Conservation (phyloP, 2,329 filamentous ascomycete genomes). For the Scedosporium aurantiacum region DNA sequence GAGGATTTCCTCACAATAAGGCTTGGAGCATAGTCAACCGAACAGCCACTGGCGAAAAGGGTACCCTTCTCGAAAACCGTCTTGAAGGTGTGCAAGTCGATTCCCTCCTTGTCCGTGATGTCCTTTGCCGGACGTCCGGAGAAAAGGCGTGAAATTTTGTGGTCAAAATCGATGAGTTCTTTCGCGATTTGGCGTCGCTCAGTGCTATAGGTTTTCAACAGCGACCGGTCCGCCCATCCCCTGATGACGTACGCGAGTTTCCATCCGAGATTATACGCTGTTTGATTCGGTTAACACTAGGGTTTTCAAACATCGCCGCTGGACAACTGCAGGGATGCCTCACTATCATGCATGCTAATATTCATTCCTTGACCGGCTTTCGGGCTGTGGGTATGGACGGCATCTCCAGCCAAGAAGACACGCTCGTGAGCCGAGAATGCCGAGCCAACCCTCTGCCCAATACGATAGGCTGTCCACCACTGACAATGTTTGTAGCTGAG, state of each 20-base stretch:
- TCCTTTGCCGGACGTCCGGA: constrained; percentile 46
- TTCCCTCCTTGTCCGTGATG: constrained; percentile 46
- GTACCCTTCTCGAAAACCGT: constrained; percentile 48
- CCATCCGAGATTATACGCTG: constrained; percentile 43
- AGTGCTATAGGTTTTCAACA: constrained; percentile 38
- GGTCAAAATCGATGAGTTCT: constrained; percentile 55
- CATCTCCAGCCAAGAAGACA: constrained; percentile 62
- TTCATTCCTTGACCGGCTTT: constrained; percentile 67
- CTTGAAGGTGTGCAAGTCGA: constrained; percentile 53
- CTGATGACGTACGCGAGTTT: constrained; percentile 38
- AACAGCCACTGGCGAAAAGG: constrained; percentile 16
- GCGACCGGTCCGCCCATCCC: constrained; percentile 26
- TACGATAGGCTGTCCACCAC: constrained; percentile 62
- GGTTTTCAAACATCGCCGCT: constrained; percentile 12
- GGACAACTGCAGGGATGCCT: constrained; percentile 16
- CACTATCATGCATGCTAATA: constrained; percentile 42
- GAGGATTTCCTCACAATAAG: background rate
- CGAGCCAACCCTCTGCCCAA: constrained; percentile 52
- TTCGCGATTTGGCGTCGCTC: constrained; percentile 50
- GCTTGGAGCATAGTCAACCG: constrained; percentile 21
- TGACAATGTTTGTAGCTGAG: constrained; percentile 53
- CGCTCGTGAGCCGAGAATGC: constrained; percentile 44
- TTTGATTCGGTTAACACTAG: constrained; percentile 4
- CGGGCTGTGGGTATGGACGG: constrained; percentile 43
- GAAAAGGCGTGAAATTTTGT: constrained; percentile 45